Evolutionary conservation across 2,329 filamentous ascomycete species (phyloP), one percentile per base, ranked within the genome.

Genomic region (Neofusicoccum parvum): DNA sequence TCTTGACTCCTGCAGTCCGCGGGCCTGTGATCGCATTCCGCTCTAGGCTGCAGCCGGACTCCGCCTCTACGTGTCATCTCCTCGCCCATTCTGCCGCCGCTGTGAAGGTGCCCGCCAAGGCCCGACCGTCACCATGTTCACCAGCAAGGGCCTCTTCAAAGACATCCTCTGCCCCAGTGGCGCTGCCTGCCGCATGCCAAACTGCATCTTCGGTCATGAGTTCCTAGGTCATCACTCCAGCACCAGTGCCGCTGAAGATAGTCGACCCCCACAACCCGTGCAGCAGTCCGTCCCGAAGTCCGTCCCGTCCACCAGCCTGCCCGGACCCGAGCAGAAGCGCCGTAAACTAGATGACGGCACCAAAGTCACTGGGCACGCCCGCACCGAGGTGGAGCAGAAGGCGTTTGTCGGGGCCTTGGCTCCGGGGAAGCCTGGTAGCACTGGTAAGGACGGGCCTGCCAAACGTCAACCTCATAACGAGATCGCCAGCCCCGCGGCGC

Each of bases 131-230:
- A 76, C 64, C 46, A 87, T 87, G 84, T 87, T 87, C 73, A 74
- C 81, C 32, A 78, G 83, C n/a, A 79, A 83, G 12, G 84, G 83
- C n/a, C 74, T 86, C 7, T 86, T 87, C 76, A 83, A 81, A 66
- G 75, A 76, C 48, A 65, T 64, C 43, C 15, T 78, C 34, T 89
- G 87, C 73, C 87, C 87, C 9, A 78, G 81, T 67, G 80, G 80
- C 15, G 70, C 75, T 34, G 68, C 75, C 17, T 89, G 87, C 74
- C 71, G 74, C 36, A 76, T 88, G 12, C 77, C 83, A 14, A 81
- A 82, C 68, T 90, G 87, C 76, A 82, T 88, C 20, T 90, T 88
- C 75, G 80, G 77, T 12, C 87, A 89, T 74, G 73, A 81, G 63
- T 63, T 71, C 14, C n/a, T 63, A 41, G 69, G 66, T 32, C 27